A percentile compares a stretch with the other conserved stretches of the same genome.
Evolutionary conservation across 2,329 filamentous ascomycete genomes (phyloP).

Genomic region (Neodidymelliopsis sp.): DNA sequence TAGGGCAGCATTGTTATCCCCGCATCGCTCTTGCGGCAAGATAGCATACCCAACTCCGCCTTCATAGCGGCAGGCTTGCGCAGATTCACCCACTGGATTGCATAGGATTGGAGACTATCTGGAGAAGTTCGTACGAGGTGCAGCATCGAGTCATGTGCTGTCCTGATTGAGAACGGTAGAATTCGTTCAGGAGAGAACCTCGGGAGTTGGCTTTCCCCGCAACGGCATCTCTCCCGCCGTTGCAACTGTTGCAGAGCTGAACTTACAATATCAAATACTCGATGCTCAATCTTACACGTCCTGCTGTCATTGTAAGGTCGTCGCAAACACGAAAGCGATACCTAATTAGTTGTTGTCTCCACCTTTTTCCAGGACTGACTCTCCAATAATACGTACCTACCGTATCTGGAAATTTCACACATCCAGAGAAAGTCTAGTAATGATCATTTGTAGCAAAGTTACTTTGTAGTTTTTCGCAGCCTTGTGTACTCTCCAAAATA

Average conservation of each 20-base stretch:
- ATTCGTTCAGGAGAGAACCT: slow-evolving; percentile 13
- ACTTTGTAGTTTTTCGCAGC: no score
- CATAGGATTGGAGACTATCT: slow-evolving; percentile 4
- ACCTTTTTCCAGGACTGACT: no score
- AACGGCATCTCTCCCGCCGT: neutral
- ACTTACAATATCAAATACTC: neutral
- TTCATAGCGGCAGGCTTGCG: neutral
- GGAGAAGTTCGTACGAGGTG: slow-evolving; percentile 13
- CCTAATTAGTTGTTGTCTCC: no score
- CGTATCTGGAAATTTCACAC: no score
- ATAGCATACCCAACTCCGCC: neutral
- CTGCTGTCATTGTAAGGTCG: no score
- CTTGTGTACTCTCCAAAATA: no score
- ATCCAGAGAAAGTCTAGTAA: no score
- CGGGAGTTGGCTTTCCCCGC: slow-evolving; percentile 10
- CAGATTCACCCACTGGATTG: neutral
- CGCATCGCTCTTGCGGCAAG: slow-evolving; percentile 2
- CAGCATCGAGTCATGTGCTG: neutral
- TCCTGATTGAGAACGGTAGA: slow-evolving; percentile 1
- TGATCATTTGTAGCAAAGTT: no score
- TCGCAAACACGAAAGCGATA: no score
- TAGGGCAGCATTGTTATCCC: slow-evolving; percentile 1
- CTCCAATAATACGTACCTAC: no score
- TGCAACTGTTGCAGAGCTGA: neutral
- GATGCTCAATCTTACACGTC: no score